Evolutionary conservation across 768 basidiomycete species (phyloP).

Genomic region (Amanita phalloides): DNA sequence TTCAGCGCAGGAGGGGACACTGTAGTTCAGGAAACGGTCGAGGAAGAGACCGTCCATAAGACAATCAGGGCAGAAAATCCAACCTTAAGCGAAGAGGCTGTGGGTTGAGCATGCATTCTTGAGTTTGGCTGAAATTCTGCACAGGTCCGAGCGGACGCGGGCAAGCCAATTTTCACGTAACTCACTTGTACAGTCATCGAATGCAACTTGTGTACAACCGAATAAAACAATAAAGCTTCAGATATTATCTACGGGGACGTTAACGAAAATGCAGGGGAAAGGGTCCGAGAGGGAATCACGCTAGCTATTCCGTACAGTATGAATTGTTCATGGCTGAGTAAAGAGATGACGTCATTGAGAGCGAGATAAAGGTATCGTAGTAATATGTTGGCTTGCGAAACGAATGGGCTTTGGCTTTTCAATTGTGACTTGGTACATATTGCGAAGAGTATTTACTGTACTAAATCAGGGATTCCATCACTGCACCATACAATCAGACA

Average conservation of each 20-base stretch:
- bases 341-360: background rate
- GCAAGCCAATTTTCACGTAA: slow-evolving; percentile 1
- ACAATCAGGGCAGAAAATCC: background rate
- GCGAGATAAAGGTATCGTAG: background rate
- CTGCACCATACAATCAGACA: slow-evolving; percentile 5
- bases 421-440: slow-evolving; percentile 14
- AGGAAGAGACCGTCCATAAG: background rate
- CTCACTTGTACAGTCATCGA: background rate
- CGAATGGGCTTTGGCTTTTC: background rate
- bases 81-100: slow-evolving; percentile 3
- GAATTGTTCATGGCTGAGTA: background rate
- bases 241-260: background rate
- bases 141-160: slow-evolving; percentile 5
- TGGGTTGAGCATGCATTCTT: background rate
- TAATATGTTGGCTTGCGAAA: background rate
- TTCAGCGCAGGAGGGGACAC: slow-evolving; percentile 2
- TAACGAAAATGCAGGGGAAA: background rate
- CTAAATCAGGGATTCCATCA: slow-evolving; percentile 13
- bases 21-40: background rate
- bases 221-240: background rate
- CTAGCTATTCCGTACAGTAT: background rate
- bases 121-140: background rate
- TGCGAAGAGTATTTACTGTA: slow-evolving; percentile 15
- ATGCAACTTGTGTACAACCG: background rate
- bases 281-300: background rate